Percentiles rank a stretch among this genome's conserved stretches.
Evolutionary conservation across 2,329 filamentous ascomycete genomes (phyloP).

Genomic region (Pyrenochaeta sp.): DNA sequence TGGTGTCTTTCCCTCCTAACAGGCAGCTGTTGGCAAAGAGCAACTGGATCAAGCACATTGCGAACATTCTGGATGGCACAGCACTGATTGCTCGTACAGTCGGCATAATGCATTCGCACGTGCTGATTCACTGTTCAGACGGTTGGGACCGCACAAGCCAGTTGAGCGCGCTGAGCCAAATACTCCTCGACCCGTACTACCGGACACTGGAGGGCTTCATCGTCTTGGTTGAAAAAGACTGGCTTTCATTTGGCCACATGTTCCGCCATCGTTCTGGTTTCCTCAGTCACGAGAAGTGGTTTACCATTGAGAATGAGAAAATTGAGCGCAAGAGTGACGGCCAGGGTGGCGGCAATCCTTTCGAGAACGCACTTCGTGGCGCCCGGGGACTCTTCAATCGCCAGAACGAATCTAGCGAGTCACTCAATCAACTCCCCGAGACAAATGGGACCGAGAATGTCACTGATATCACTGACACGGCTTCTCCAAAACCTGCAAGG

Average conservation of each 20-base stretch:
- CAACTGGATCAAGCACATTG: conserved; percentile 90
- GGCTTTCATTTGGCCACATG: conserved; percentile 97
- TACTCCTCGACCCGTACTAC: conserved; percentile 96
- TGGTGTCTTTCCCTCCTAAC: conserved; percentile 82
- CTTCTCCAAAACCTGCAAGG: conserved; percentile 43
- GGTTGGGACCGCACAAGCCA: conserved; percentile 98
- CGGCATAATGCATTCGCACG: conserved; percentile 91
- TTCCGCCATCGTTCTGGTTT: conserved; percentile 92
- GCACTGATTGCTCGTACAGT: conserved; percentile 86
- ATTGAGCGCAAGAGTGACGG: conserved; percentile 60
- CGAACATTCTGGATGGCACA: conserved; percentile 82
- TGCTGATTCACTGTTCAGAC: conserved; percentile 96
- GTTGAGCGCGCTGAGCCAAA: conserved; percentile 86
- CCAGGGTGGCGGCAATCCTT: conserved; percentile 69
- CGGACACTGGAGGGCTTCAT: conserved; percentile 95
- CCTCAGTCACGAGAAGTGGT: conserved; percentile 93
- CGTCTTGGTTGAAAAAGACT: conserved; percentile 94
- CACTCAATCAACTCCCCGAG: conserved; percentile 61
- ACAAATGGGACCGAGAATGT: conserved; percentile 61
- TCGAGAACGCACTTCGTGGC: conserved; percentile 84
- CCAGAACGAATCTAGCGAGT: conserved; percentile 72
- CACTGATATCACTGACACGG: conserved; percentile 56
- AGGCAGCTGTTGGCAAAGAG: conserved; percentile 82
- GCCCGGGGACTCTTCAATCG: conserved; percentile 92
- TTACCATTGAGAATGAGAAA: conserved; percentile 82